Percentiles rank a stretch among this genome's conserved stretches.
Evolutionary conservation across 805 yeast genomes (phyloP).

Genomic region (Metschnikowia aberdeeniae): DNA sequence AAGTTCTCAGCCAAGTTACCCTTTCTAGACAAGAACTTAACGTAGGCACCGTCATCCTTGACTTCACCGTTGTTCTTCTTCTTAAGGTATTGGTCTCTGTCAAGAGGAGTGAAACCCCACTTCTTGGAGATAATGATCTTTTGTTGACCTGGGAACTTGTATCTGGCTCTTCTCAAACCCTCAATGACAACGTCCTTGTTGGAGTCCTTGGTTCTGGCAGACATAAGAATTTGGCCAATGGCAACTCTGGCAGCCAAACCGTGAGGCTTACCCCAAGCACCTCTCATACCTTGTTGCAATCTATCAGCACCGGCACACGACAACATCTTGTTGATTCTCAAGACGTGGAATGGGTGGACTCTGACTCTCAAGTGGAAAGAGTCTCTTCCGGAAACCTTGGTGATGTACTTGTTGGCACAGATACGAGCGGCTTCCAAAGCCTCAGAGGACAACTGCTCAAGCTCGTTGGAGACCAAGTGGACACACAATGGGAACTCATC

Average conservation of each 20-base stretch:
- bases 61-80: slow-evolving; percentile 97
- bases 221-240: slow-evolving; percentile 97
- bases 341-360: slow-evolving; percentile 99
- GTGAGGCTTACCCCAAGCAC: slow-evolving; percentile 99
- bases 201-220: slow-evolving; percentile 96
- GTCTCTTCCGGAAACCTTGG: slow-evolving; percentile 97
- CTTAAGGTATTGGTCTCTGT: slow-evolving; percentile 94
- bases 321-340: slow-evolving; percentile 99
- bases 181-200: slow-evolving; percentile 97
- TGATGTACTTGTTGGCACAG: slow-evolving; percentile 99
- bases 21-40: slow-evolving; percentile 95
- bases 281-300: slow-evolving; percentile 99
- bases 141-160: slow-evolving; percentile 99
- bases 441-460: slow-evolving; percentile 98
- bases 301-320: slow-evolving; percentile 99
- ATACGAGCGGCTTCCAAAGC: slow-evolving; percentile 99
- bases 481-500: slow-evolving; percentile 99
- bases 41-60: slow-evolving; percentile 99
- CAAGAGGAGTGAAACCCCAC: slow-evolving; percentile 99
- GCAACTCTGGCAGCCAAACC: slow-evolving; percentile 99
- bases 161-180: slow-evolving; percentile 99
- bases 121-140: slow-evolving; percentile 98
- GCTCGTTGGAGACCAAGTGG: slow-evolving; percentile 98
- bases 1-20: slow-evolving; percentile 93
- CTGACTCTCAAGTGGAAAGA: slow-evolving; percentile 99